Percentiles rank a stretch among this genome's conserved stretches.
Evolutionary conservation across 2,329 filamentous ascomycete genomes (phyloP).

Genomic region (Alternaria sp.): DNA sequence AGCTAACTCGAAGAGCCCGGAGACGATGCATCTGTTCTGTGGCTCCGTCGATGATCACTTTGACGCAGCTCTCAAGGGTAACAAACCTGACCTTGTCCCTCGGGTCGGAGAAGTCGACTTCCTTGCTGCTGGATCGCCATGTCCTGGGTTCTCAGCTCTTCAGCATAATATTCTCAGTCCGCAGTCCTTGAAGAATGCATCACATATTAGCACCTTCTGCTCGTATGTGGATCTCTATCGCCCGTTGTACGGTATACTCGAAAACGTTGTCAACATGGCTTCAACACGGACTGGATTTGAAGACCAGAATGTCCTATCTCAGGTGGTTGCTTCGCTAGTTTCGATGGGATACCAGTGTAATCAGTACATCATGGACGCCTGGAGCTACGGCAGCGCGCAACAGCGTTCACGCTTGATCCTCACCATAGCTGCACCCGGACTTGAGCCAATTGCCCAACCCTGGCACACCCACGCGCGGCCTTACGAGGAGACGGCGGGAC

Average conservation of each 20-base stretch:
- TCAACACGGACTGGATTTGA: conserved; percentile 52
- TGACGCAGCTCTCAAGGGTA: conserved; percentile 60
- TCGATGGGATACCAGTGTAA: conserved; percentile 79
- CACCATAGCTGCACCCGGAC: conserved; percentile 71
- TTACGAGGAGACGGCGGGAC: conserved; percentile 24
- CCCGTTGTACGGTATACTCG: conserved; percentile 75
- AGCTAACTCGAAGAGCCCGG: conserved; percentile 63
- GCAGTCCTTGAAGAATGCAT: conserved; percentile 71
- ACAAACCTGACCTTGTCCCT: conserved; percentile 55
- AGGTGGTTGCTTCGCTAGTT: conserved; percentile 74
- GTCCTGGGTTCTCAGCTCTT: conserved; percentile 73
- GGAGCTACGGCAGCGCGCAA: conserved; percentile 72
- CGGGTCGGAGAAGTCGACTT: conserved; percentile 69
- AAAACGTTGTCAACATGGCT: conserved; percentile 76
- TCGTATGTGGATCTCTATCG: conserved; percentile 77
- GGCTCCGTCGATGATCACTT: conserved; percentile 78
- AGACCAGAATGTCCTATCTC: conserved; percentile 71
- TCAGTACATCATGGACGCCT: conserved; percentile 72
- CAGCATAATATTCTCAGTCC: conserved; percentile 65
- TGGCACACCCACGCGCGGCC: conserved; percentile 69
- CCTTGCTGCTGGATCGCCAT: conserved; percentile 76
- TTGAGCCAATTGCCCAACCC: conserved; percentile 63
- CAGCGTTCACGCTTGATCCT: conserved; percentile 73
- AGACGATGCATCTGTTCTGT: conserved; percentile 62
- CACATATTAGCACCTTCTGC: conserved; percentile 77